Percentiles rank a stretch among this genome's conserved stretches.
Conservation (phyloP, 805 yeast species). For the Yarrowia porcina region DNA sequence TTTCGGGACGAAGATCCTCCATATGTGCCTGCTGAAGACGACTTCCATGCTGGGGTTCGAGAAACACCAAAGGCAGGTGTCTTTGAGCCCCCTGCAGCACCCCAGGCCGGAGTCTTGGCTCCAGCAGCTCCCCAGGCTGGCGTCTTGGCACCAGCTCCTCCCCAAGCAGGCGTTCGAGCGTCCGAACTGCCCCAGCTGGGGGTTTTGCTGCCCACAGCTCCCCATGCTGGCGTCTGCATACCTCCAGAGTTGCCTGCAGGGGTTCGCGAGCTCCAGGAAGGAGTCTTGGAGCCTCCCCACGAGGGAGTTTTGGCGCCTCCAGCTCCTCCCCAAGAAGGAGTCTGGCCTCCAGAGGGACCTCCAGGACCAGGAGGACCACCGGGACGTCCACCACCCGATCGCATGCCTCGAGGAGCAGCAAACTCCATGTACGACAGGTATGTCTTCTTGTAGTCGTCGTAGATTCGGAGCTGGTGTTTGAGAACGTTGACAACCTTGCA, state of each 20-base stretch:
- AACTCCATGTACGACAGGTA: constrained; percentile 30
- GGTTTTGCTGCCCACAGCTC: constrained; percentile 29
- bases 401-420: constrained; percentile 40
- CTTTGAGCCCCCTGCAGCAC: constrained; percentile 40
- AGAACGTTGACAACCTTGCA: constrained; percentile 82
- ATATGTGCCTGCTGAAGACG: constrained; percentile 28
- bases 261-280: constrained; percentile 31
- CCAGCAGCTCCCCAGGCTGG: constrained; percentile 43
- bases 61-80: constrained; percentile 52
- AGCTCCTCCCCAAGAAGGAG: constrained; percentile 34
- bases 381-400: constrained; percentile 28
- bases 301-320: background rate
- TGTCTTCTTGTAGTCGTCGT: constrained; percentile 53
- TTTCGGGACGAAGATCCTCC: constrained; percentile 33
- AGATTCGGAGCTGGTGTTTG: constrained; percentile 73
- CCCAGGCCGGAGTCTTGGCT: constrained; percentile 57
- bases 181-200: constrained; percentile 39
- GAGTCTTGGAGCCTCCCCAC: constrained; percentile 32
- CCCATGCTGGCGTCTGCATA: background rate
- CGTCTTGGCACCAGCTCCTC: constrained; percentile 48
- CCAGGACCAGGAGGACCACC: constrained; percentile 34
- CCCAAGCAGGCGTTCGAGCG: constrained; percentile 50
- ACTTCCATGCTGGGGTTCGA: constrained; percentile 39
- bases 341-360: constrained; percentile 36
- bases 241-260: background rate